Base-by-base conservation (phyloP, 2,329 filamentous ascomycete genomes). In the Trichoderma harzianum region DNA sequence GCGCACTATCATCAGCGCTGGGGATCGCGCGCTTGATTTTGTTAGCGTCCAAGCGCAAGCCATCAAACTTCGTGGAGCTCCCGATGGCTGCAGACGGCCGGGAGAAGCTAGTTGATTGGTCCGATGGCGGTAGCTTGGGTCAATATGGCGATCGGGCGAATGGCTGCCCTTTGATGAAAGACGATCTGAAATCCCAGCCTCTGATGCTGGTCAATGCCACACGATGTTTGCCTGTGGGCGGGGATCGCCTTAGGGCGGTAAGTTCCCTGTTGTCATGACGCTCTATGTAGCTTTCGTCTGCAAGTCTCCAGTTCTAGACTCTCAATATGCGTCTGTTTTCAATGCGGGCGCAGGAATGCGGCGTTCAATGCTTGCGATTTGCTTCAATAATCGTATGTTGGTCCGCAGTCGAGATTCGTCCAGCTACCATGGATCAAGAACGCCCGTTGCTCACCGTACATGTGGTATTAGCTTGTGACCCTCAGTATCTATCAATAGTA, bases 111-210 rank as follows among this genome's bases (percentile, higher is more conserved):
- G 51, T 28, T 65, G 71, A 72, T 72, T 72, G 71, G 71, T 34
- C 30, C 71, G 71, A 72, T 72, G 61, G 53, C 55, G 36, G 62
- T 14, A 36, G 55, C 60, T 30, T 43, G 24, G 43, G 28, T 10
- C 14, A 26, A 10, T 36, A 72, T 55, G 47, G 65, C 64, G 69
- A 73, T 72, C 72, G 72, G 70, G 26, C 28, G 7, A 34, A 26
- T 63, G 30, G 58, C 32, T 61, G 58, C 30, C 10, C 7, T 53
- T 63, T 62, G n/a, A 57, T 18, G 16, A 68, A 60, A 39, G 43
- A 12, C 53, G 72, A 73, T 73, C 69, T 28, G 53, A 47, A 32
- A 69, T 51, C 55, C 53, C 55, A 61, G 66, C 28, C 55, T 69
- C 32, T 39, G 18, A 58, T 36, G 66, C 55, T 51, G 36, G 26